phyloP scores from a whole-genome alignment of 2,329 filamentous ascomycete species.

The Xylaria sp. region DNA sequence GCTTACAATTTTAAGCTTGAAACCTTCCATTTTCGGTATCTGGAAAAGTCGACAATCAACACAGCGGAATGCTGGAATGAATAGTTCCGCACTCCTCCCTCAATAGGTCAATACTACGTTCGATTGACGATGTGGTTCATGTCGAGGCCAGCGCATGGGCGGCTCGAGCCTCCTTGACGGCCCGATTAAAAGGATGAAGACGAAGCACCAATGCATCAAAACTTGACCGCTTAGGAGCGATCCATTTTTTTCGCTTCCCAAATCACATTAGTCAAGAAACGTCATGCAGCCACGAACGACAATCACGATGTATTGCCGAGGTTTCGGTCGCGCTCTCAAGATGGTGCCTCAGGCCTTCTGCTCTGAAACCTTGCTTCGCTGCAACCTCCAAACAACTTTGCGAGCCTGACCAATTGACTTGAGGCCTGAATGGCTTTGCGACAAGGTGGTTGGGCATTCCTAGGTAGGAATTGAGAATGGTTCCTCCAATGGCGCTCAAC shows the following conservation, averaged over 20 bases:
- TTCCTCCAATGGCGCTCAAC: neutral
- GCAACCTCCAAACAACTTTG: neutral
- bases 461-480: neutral
- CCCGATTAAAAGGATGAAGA: neutral
- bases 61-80: neutral
- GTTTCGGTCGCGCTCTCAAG: neutral
- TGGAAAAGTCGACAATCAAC: neutral
- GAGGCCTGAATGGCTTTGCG: neutral
- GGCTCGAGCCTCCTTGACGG: neutral
- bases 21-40: neutral
- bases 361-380: too few relatives aligned
- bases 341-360: neutral
- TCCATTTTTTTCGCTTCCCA: neutral
- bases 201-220: neutral
- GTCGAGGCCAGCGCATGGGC: neutral
- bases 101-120: neutral
- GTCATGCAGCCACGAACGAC: neutral
- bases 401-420: neutral
- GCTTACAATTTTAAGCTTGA: conserved; percentile 13
- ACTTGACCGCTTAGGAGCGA: neutral
- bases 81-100: neutral
- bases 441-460: neutral
- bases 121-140: neutral
- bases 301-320: neutral
- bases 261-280: neutral